phyloP scores from a whole-genome alignment of 306 rosid genomes.

The Vigna trinervia region DNA sequence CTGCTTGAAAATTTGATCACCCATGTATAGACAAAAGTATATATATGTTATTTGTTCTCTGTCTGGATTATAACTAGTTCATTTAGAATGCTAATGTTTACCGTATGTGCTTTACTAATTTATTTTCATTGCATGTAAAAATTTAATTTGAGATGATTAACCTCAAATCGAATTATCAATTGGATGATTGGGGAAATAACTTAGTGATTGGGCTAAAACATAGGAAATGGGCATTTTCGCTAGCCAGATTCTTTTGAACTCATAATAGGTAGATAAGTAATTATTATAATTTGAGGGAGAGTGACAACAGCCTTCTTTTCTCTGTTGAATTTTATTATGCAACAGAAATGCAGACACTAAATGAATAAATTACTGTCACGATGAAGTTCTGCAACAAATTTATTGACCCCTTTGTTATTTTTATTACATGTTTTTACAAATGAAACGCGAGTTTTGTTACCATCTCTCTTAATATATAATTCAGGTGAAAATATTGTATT shows the following conservation, averaged over 20 bases:
- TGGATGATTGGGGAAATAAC: not conserved
- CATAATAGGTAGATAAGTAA: not conserved
- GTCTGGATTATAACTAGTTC: not conserved
- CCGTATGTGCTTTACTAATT: not conserved
- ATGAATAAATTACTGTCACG: not conserved
- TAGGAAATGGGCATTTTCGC: not conserved
- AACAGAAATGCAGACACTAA: not conserved
- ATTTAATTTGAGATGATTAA: not conserved
- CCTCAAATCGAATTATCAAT: not conserved
- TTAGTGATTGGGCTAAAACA: not conserved
- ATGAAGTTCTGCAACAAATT: conserved; percentile 14
- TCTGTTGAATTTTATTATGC: not conserved
- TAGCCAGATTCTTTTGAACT: not conserved
- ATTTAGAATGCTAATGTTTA: not conserved
- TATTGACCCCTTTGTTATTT: not conserved
- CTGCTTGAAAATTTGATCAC: not conserved
- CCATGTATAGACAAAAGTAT: not conserved
- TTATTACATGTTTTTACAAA: not conserved
- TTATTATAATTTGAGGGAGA: conserved; percentile 1
- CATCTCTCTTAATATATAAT: not conserved
- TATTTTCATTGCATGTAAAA: not conserved
- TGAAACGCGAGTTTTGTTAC: not conserved
- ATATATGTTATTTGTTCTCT: not conserved
- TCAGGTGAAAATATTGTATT: not conserved
- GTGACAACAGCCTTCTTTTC: not conserved